Base-by-base conservation (phyloP, 1,284 basidiomycete species). In the Hortiboletus rubellus region DNA sequence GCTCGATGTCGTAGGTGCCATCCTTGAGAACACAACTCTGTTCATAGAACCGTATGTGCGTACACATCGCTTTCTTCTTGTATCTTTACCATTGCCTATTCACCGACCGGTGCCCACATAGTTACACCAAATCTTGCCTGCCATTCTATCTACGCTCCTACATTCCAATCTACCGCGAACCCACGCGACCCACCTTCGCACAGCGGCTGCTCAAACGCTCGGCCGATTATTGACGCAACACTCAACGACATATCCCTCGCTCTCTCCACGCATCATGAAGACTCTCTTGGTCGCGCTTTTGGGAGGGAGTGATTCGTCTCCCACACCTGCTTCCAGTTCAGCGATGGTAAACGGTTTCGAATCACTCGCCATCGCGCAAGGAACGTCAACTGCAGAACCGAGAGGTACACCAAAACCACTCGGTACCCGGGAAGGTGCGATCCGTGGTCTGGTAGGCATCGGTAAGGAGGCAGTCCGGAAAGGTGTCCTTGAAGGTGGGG, bases 41-140 rank as follows among this genome's bases (percentile, higher is more conserved):
- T 98, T 96, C 68, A 86, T 98, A 31, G 96, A 99, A 74, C 96
- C 96, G 46, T 98, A 97, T 70, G 93, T 96, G 68, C 74, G 92
- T 82, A 18, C 42, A 43, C 40, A 31, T 15, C 14, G 46, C 46
- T 48, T 55, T 42, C 2, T 40, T 41, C 50, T 27, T 38, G 37
- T 22, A 15, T 34, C 33, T 7, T 41, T 0, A 4, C 24, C n/a
- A 11, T 27, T 9, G 7, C 18, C 15, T 42, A n/a, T n/a, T 14
- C n/a, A n/a, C 33, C 50, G 17, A 53, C 50, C 48, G 53, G 52
- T 47, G 14, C 43, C 41, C 54, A n/a, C 43, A 44, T 45, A 96
- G 91, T 80, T 99, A 6, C 96, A 98, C 69, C 96, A 98, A 87
- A 83, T 98, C 47, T 84, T 99, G 12, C 96, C 96, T 1, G 90